A percentile compares a stretch with the other conserved stretches of the same genome.
Conservation (phyloP, 371 early-diverging fungal species). For the Nematocida major region DNA sequence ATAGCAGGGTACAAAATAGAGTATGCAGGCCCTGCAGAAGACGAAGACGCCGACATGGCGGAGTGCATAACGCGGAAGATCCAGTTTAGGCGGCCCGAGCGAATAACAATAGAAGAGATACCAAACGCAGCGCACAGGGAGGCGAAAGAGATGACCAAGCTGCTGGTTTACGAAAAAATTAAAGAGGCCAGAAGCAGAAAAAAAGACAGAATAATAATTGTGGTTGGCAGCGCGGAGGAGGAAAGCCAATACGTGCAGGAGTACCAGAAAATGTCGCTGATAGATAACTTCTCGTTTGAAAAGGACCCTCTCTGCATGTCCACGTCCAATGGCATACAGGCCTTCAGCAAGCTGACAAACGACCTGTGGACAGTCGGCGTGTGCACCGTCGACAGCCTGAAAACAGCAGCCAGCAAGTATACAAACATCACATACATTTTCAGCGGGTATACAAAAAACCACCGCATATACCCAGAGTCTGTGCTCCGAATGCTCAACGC, state of each 20-base stretch:
- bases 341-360: neutral
- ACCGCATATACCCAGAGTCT: neutral
- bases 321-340: neutral
- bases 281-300: constrained; percentile 1
- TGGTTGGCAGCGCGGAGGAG: neutral
- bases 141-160: neutral
- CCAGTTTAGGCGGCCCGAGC: neutral
- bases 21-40: neutral
- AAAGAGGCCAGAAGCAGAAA: neutral
- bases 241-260: neutral
- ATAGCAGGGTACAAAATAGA: constrained; percentile 18
- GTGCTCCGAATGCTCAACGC: neutral
- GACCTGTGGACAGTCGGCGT: neutral
- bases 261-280: neutral
- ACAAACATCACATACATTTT: constrained; percentile 1
- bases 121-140: neutral
- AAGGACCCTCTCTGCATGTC: neutral
- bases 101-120: neutral
- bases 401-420: neutral
- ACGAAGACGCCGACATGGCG: neutral
- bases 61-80: neutral
- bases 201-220: neutral
- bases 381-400: neutral
- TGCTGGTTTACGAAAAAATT: neutral
- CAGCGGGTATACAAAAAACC: constrained; percentile 13